Percentiles rank a stretch among this genome's conserved stretches.
These are phyloP conservation scores for Nothomitra cinnamomea DNA, from an alignment of 2,329 filamentous ascomycete genomes.

Conservation along the genomic window DNA sequence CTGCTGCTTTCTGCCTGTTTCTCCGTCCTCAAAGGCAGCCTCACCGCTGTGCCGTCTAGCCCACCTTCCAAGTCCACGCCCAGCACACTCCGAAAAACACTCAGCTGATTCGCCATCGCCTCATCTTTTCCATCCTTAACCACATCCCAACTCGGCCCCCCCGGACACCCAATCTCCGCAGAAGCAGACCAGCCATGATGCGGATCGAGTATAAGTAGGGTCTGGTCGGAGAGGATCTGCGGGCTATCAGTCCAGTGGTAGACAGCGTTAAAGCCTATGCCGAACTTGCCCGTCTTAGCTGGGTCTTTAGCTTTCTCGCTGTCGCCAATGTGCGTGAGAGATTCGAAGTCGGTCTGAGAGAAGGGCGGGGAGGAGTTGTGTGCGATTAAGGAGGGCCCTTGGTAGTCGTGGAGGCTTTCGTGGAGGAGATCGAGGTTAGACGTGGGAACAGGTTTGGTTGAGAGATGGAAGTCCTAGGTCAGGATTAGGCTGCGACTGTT, in stretches of 20 bases:
- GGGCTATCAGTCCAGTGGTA: constrained; percentile 24
- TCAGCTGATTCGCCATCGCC: constrained; percentile 17
- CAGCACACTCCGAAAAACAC: constrained; percentile 15
- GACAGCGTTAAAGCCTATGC: constrained; percentile 21
- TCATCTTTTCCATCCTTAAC: constrained; percentile 11
- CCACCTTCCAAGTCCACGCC: constrained; percentile 6
- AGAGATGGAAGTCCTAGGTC: not conserved
- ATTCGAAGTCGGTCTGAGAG: constrained; percentile 16
- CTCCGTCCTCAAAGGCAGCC: constrained; percentile 19
- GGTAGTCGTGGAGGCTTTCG: constrained; percentile 15
- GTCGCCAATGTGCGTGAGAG: constrained; percentile 18
- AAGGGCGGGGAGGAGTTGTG: constrained; percentile 19
- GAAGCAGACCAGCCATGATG: constrained; percentile 17
- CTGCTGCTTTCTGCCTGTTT: constrained; percentile 14
- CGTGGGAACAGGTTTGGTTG: not conserved
- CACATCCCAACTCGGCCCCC: constrained; percentile 18
- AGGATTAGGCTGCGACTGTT: not conserved
- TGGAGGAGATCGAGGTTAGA: constrained; percentile 12
- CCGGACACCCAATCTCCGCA: constrained; percentile 1
- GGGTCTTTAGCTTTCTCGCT: constrained; percentile 17
- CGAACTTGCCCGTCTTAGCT: constrained; percentile 20
- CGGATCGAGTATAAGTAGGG: constrained; percentile 20
- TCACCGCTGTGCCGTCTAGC: constrained; percentile 19
- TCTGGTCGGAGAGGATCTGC: constrained; percentile 18
- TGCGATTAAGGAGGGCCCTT: constrained; percentile 20